Conservation (phyloP, 1,139 yeast species). For the Candida tunisiensis region DNA sequence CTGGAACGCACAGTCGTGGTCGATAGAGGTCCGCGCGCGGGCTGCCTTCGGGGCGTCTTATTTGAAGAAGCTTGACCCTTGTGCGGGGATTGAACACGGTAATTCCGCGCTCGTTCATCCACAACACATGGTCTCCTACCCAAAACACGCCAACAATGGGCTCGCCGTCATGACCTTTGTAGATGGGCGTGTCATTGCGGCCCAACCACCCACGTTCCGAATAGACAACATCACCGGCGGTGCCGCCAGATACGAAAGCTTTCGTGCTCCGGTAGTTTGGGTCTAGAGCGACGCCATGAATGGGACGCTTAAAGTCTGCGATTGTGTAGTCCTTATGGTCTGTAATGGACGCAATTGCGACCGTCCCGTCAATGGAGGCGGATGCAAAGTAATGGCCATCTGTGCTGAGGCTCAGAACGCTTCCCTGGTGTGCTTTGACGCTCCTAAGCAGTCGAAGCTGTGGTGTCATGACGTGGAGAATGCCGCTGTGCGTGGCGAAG, state of each 20-base stretch:
- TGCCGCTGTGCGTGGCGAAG: conserved; percentile 84
- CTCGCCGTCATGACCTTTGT: conserved; percentile 49
- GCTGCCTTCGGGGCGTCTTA: conserved; percentile 40
- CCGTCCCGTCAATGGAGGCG: conserved; percentile 88
- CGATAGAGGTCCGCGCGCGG: conserved; percentile 72
- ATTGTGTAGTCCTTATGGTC: conserved; percentile 54
- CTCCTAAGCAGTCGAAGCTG: conserved; percentile 47
- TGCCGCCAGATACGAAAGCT: conserved; percentile 76
- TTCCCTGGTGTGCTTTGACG: conserved; percentile 72
- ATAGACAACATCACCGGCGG: conserved; percentile 65
- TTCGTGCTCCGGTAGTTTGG: conserved; percentile 43
- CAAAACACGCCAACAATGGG: conserved; percentile 53
- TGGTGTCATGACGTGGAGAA: conserved; percentile 48
- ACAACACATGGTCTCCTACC: conserved; percentile 48
- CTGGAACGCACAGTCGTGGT: conserved; percentile 62
- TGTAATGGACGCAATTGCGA: conserved; percentile 55
- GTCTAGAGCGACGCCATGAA: conserved; percentile 74
- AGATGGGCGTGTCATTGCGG: conserved; percentile 47
- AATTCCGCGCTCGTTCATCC: conserved; percentile 51
- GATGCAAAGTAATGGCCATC: conserved; percentile 69
- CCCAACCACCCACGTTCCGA: conserved; percentile 83
- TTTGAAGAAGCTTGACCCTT: conserved; percentile 22
- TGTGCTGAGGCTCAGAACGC: conserved; percentile 40
- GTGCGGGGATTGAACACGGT: conserved; percentile 5
- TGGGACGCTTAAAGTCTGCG: conserved; percentile 74